These are phyloP conservation scores for Salvia sclarea DNA, from an alignment of 305 asterid species.

Conservation along the genomic window DNA sequence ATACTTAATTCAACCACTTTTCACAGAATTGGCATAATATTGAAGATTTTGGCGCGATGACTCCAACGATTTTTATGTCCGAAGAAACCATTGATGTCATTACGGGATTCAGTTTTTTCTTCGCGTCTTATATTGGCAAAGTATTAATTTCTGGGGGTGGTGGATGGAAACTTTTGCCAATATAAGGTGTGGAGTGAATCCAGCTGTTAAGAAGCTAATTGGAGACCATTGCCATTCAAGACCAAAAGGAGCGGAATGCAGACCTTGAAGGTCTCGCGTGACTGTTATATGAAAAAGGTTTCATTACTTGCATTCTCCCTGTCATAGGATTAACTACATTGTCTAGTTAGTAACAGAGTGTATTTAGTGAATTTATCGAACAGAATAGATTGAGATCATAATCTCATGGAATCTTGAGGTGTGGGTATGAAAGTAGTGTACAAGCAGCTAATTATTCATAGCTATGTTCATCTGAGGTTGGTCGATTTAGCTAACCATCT, in stretches of 20 bases:
- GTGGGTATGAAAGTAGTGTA: background rate
- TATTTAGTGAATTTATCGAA: background rate
- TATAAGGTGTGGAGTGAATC: background rate
- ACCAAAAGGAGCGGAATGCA: constrained; percentile 13
- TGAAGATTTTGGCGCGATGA: background rate
- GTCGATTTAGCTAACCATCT: constrained; percentile 4
- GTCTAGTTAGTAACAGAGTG: background rate
- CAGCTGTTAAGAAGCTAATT: constrained; percentile 11
- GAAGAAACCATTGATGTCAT: background rate
- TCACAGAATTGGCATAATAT: constrained; percentile 20
- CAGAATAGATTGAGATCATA: background rate
- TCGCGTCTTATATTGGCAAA: no score
- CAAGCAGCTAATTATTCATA: background rate
- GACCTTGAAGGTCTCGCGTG: background rate
- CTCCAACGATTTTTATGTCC: background rate
- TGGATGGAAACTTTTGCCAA: constrained; percentile 4
- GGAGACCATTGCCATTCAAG: background rate
- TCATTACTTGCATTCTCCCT: constrained; percentile 7
- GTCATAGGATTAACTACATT: background rate
- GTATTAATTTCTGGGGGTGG: constrained; percentile 1
- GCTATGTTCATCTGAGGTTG: background rate
- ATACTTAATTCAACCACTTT: constrained; percentile 17
- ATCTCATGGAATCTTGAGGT: background rate
- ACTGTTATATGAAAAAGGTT: constrained; percentile 18
- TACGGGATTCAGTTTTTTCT: no score